Evolutionary conservation across 305 asterid genomes (phyloP), one percentile per base, ranked within the genome.

Genomic region (Ilex paraguariensis): DNA sequence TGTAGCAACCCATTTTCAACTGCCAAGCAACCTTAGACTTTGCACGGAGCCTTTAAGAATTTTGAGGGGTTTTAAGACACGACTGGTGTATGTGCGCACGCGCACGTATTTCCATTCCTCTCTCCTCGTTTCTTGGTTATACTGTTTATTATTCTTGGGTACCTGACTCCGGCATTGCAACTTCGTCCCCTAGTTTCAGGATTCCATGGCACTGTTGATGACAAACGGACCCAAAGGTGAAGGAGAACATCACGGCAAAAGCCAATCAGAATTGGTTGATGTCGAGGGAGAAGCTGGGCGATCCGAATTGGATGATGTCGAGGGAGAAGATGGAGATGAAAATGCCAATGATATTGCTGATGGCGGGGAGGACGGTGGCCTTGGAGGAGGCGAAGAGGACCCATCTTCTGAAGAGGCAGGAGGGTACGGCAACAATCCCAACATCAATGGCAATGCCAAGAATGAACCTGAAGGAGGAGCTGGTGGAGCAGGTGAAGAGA

Each of bases 271-370:
- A 60, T 72, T 60, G 48, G 82, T 80, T 42, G 91, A 80, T 51
- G 86, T 84, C 0, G 91, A 78, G 69, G 91, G 73, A 70, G 82
- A 76, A 64, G 82, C 71, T n/a, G 79, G 74, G 16, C 78, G 64
- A 64, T 16, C 51, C 10, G 72, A 79, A 60, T 72, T 61, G 48
- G 82, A 78, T 42, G 91, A 80, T 52, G 86, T 84, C 0, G 91
- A 78, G 69, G 91, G 73, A 70, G 82, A 76, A 64, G 82, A 73
- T n/a, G 79, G 74, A 54, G 81, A 77, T 14, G 75, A 65, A 6
- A 73, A 14, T 0, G 51, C 56, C 14, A 64, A 71, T 7, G 73
- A 70, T 0, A 8, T 8, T 36, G 6, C 56, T 52, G 30, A 46
- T 46, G 3, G 3, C 1, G 68, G 50, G 11, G 78, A 73, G 7